Evolutionary conservation across 1,139 yeast species (phyloP).

Genomic region (Lodderomyces pseudojiufengensis): DNA sequence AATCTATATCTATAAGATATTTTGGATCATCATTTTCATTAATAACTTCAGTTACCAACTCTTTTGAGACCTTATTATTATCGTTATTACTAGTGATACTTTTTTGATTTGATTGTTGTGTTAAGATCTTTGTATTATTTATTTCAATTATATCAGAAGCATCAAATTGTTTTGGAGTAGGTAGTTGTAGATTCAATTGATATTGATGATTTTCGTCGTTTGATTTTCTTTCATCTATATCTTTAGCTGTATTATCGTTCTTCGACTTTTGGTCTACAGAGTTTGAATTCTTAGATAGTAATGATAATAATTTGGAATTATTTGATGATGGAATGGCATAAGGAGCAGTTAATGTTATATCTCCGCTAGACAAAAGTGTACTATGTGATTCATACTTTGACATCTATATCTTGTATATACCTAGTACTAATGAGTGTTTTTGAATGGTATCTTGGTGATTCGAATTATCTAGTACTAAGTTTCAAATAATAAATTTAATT

Average conservation of each 20-base stretch:
- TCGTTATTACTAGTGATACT: background rate
- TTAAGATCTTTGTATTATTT: slow-evolving; percentile 21
- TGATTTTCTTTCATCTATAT: background rate
- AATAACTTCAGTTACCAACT: slow-evolving; percentile 3
- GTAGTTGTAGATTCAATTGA: slow-evolving; percentile 16
- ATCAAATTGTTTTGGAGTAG: slow-evolving; percentile 22
- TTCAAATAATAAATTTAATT: too few species aligned
- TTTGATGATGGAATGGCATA: slow-evolving; percentile 16
- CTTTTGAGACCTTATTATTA: background rate
- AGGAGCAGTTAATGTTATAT: slow-evolving; percentile 13
- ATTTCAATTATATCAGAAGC: slow-evolving; percentile 20
- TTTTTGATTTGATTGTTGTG: slow-evolving; percentile 8
- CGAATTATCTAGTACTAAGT: too few species aligned
- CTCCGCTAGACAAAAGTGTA: background rate
- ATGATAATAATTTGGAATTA: slow-evolving; percentile 14
- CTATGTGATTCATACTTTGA: too few species aligned
- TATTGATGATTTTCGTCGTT: background rate
- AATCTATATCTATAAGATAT: slow-evolving; percentile 21
- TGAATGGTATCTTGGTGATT: too few species aligned
- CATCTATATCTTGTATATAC: too few species aligned
- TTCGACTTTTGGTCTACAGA: slow-evolving; percentile 3
- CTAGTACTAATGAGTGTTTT: too few species aligned
- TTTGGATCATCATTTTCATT: slow-evolving; percentile 15
- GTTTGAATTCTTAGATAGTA: slow-evolving; percentile 7
- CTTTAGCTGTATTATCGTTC: too few species aligned